These are phyloP conservation scores for Verticillium dahliae DNA, from an alignment of 2,329 filamentous ascomycete genomes.

Conservation along the genomic window DNA sequence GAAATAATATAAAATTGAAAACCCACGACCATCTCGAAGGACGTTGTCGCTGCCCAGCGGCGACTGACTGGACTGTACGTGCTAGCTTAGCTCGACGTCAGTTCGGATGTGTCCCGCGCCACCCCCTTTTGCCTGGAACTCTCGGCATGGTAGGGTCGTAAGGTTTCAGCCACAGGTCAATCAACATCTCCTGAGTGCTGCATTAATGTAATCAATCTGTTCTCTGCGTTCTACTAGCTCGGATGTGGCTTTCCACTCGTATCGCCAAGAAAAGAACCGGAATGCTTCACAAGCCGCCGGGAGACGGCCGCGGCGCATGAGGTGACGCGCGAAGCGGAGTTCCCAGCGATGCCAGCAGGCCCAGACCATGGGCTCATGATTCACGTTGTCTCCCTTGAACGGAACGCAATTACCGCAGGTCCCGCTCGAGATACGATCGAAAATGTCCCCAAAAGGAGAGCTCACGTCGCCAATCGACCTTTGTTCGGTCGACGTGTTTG, in stretches of 20 bases:
- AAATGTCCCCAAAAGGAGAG: background rate
- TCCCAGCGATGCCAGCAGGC: background rate
- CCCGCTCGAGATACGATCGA: background rate
- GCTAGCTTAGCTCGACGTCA: no score
- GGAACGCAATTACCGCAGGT: background rate
- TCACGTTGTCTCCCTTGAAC: background rate
- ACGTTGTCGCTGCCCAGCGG: no score
- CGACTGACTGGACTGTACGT: no score
- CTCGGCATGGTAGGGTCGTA: no score
- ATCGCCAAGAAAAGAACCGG: background rate
- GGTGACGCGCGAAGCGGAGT: slow-evolving; percentile 1
- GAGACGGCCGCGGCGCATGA: background rate
- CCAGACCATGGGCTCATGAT: background rate
- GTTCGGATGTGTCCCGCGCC: no score
- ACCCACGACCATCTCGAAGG: no score
- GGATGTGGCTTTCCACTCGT: background rate
- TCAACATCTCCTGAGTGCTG: no score
- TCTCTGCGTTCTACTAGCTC: no score
- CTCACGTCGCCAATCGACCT: background rate
- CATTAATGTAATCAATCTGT: no score
- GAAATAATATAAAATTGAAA: no score
- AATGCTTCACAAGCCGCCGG: background rate
- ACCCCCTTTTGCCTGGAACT: no score
- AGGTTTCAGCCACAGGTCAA: no score
- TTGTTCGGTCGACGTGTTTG: background rate